Evolutionary conservation across 148 eudicot species (phyloP), one percentile per base, ranked within the genome.

Genomic region (Heliosperma pusillum): DNA sequence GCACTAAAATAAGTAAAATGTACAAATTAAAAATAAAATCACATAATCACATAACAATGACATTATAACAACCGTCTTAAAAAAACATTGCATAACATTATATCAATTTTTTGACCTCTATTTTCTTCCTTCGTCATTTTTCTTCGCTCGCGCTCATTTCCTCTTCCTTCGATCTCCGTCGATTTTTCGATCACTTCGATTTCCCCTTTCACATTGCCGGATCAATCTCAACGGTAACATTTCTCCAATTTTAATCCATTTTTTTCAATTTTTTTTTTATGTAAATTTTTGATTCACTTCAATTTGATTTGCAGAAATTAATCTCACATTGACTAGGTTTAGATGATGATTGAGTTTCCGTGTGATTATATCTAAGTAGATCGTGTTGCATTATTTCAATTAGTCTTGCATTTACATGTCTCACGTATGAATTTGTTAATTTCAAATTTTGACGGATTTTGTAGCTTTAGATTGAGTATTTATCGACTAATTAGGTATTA

Each of bases 201-300:
- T 47, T 15, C 29, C 65, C 8, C 60, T 21, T 55, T 68, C 69
- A 45, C 79, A 76, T 69, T 76, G 59, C 62, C 74, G 67, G 78
- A 76, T 76, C 79, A 69, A 24, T 16, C 47, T 2, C 42, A 26
- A 42, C 69, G 79, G 79, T 76, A 47, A 19, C 59, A 45, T 60
- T 59, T 26, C 33, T 9, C 26, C 9, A 5, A 3, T 58, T 19
- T 47, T 10, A 27, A 10, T 50, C 55, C 2, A n/a, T 67, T n/a
- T 30, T 64, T 33, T 44, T 0, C 3, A n/a, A n/a, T 47, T 1
- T 0, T 40, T 68, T 24, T 7, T n/a, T 44, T 22, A 21, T 26
- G 65, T 40, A 20, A 8, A 13, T 74, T 50, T 68, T 5, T 42
- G 22, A 22, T 24, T 72, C 55, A 44, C 30, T 76, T 44, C 58